Evolutionary conservation across 2,329 filamentous ascomycete species (phyloP).

Genomic region (Neopestalotiopsis clavispora): DNA sequence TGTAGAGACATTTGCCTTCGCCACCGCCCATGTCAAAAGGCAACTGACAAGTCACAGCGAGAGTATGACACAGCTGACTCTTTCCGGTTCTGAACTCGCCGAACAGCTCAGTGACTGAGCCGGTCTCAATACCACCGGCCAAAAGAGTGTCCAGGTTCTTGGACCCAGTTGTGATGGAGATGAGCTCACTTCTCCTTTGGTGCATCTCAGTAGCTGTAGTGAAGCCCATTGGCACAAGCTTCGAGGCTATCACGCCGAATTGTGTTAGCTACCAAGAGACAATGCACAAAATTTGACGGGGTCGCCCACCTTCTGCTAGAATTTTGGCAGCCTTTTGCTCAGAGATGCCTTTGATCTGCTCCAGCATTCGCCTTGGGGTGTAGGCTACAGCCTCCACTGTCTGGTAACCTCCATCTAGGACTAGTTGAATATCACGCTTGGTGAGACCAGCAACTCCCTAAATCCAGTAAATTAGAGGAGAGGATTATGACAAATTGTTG

Average conservation of each 20-base stretch:
- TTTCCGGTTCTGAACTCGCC: slow-evolving; percentile 98
- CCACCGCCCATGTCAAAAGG: slow-evolving; percentile 99
- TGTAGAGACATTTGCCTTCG: slow-evolving; percentile 97
- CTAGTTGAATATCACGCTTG: slow-evolving; percentile 92
- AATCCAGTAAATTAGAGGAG: not conserved
- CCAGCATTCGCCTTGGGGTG: slow-evolving; percentile 79
- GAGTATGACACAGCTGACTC: slow-evolving; percentile 96
- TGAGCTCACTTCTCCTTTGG: slow-evolving; percentile 91
- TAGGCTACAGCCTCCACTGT: slow-evolving; percentile 97
- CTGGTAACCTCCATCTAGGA: slow-evolving; percentile 90
- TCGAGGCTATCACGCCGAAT: slow-evolving; percentile 69
- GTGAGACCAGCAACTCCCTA: slow-evolving; percentile 88
- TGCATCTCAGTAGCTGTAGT: slow-evolving; percentile 99
- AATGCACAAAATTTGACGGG: no score
- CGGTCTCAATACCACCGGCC: slow-evolving; percentile 93
- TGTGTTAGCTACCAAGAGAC: not conserved
- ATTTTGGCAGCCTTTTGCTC: slow-evolving; percentile 96
- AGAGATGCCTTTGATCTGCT: slow-evolving; percentile 97
- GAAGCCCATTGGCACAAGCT: slow-evolving; percentile 97
- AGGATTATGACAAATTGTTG: not conserved
- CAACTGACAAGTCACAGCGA: slow-evolving; percentile 97
- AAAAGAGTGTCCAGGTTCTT: slow-evolving; percentile 96
- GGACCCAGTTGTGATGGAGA: slow-evolving; percentile 96
- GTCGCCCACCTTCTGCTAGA: slow-evolving; percentile 78
- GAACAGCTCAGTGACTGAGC: slow-evolving; percentile 97